Percentiles rank a stretch among this genome's conserved stretches.
These are phyloP conservation scores for Diospyros lotus DNA, from an alignment of 148 eudicot species.

Conservation along the genomic window DNA sequence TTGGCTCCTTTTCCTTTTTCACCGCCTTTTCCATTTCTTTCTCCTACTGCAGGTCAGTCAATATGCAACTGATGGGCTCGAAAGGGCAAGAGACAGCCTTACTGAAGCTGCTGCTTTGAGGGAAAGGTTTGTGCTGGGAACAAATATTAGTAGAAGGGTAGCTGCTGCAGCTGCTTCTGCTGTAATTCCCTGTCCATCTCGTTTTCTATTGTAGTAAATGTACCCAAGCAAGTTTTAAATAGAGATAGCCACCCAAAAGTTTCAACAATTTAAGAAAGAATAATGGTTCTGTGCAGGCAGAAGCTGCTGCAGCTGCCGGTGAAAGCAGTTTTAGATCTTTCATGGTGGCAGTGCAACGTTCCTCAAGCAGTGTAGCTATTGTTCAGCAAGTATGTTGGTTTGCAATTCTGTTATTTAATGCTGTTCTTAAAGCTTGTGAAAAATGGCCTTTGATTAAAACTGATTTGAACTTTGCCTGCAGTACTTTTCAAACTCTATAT, in stretches of 20 bases:
- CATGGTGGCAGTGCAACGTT: conserved; percentile 97
- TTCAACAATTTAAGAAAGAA: conserved; percentile 14
- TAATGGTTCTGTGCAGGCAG: conserved; percentile 56
- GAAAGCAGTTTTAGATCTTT: conserved; percentile 98
- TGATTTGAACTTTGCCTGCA: conserved; percentile 26
- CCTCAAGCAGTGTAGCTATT: conserved; percentile 97
- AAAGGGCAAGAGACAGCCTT: conserved; percentile 87
- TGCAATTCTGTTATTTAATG: not conserved
- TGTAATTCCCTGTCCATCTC: conserved; percentile 43
- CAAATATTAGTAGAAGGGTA: conserved; percentile 83
- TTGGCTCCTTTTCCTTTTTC: not conserved
- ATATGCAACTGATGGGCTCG: conserved; percentile 89
- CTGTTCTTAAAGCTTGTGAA: not conserved
- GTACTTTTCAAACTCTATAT: conserved; percentile 86
- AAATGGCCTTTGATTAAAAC: not conserved
- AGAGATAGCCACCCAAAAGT: not conserved
- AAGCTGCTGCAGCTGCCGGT: conserved; percentile 99
- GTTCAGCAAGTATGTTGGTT: conserved; percentile 78
- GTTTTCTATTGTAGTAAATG: not conserved
- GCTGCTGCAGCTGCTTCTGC: conserved; percentile 99
- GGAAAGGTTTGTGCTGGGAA: conserved; percentile 88
- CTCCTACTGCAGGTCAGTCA: conserved; percentile 62
- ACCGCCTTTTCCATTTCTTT: not conserved
- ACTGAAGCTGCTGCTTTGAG: conserved; percentile 91
- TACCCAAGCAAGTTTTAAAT: not conserved